Percentiles rank a stretch among this genome's conserved stretches.
These are phyloP conservation scores for Skeletonema costatum DNA, from an alignment of 108 stramenopile genomes.

Conservation along the genomic window DNA sequence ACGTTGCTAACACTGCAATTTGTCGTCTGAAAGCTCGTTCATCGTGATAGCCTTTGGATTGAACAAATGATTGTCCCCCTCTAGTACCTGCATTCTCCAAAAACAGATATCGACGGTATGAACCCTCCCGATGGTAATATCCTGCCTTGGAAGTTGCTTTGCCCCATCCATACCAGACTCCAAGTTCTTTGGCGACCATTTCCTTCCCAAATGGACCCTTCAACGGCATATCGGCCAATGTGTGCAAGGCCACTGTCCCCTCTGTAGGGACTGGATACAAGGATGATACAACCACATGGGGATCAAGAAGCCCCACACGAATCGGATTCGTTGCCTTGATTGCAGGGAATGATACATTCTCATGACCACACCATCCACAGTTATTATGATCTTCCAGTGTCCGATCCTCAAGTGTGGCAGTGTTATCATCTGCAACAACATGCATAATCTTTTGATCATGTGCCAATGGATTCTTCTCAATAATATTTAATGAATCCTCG, in stretches of 20 bases:
- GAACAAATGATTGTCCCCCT: not conserved
- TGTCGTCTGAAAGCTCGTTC: slow-evolving; percentile 10
- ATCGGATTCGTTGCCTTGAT: not conserved
- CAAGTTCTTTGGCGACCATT: slow-evolving; percentile 50
- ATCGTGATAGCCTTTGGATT: slow-evolving; percentile 3
- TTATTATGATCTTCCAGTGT: not conserved
- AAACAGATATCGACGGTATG: slow-evolving; percentile 14
- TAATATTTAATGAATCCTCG: slow-evolving; percentile 8
- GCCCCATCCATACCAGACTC: slow-evolving; percentile 15
- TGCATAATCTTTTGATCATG: slow-evolving; percentile 51
- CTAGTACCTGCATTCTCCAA: slow-evolving; percentile 6
- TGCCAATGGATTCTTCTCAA: slow-evolving; percentile 14
- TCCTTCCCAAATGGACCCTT: slow-evolving; percentile 46
- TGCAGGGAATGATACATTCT: not conserved
- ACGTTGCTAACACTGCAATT: slow-evolving; percentile 27
- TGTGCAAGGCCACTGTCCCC: slow-evolving; percentile 38
- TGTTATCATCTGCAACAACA: not conserved
- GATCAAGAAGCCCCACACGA: not conserved
- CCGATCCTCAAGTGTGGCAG: slow-evolving; percentile 6
- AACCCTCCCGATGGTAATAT: slow-evolving; percentile 13
- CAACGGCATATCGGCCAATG: slow-evolving; percentile 28
- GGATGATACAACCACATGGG: not conserved
- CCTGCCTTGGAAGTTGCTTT: not conserved
- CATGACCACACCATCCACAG: not conserved
- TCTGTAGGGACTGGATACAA: slow-evolving; percentile 15